Percentiles rank a stretch among this genome's conserved stretches.
Evolutionary conservation across 2,329 filamentous ascomycete genomes (phyloP).

Genomic region (Aureobasidium sp.): DNA sequence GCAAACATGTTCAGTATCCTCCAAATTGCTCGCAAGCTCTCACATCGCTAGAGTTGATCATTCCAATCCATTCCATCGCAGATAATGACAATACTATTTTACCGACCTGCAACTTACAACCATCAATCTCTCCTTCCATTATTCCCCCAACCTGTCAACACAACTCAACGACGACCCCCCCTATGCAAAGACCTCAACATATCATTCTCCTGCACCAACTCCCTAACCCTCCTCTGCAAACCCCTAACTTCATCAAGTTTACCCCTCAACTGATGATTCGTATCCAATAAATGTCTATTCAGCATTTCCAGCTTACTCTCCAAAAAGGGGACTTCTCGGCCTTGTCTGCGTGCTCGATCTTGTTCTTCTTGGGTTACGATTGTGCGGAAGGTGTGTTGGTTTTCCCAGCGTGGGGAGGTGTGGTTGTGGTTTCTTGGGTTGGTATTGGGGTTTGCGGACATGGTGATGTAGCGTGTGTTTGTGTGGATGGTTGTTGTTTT

Average conservation of each 20-base stretch:
- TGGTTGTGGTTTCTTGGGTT: too few species aligned
- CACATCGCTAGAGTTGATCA: too few species aligned
- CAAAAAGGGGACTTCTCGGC: background rate
- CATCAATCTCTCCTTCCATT: too few species aligned
- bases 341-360: background rate
- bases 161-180: background rate
- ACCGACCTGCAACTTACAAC: too few species aligned
- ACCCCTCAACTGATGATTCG: background rate
- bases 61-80: too few species aligned
- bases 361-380: background rate
- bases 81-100: too few species aligned
- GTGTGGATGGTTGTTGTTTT: background rate
- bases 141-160: constrained; percentile 6
- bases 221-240: too few species aligned
- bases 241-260: background rate
- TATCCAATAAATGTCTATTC: constrained; percentile 4
- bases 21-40: too few species aligned
- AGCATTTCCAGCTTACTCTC: constrained; percentile 1
- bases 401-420: background rate
- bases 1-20: too few species aligned
- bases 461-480: background rate
- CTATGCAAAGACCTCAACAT: too few species aligned
- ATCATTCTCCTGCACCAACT: too few species aligned
- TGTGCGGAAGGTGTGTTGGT: background rate
- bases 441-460: background rate